Evolutionary conservation across 1,284 basidiomycete species (phyloP).

Genomic region (Pseudozyma sp.): DNA sequence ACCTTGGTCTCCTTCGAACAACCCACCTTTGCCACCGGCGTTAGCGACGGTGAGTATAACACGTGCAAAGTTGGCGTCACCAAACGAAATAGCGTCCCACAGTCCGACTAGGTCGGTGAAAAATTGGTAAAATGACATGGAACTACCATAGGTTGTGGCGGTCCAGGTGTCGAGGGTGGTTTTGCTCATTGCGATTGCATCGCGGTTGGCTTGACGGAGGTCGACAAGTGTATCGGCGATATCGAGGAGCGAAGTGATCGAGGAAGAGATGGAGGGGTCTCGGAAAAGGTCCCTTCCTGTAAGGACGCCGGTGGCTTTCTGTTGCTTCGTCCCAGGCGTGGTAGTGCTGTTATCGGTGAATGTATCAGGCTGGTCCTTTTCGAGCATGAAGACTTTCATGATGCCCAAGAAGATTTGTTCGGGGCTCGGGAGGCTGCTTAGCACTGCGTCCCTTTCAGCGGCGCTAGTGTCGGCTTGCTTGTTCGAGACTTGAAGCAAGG

Average conservation of each 20-base stretch:
- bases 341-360: constrained; percentile 29
- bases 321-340: constrained; percentile 15
- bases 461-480: not conserved
- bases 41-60: constrained; percentile 78
- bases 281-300: constrained; percentile 77
- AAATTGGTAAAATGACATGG: constrained; percentile 82
- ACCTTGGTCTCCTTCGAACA: constrained; percentile 72
- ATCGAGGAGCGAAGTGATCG: constrained; percentile 72
- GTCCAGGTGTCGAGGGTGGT: constrained; percentile 60
- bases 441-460: constrained; percentile 12
- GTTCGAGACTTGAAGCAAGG: constrained; percentile 4
- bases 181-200: constrained; percentile 70
- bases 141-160: constrained; percentile 27
- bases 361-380: constrained; percentile 47
- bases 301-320: constrained; percentile 36
- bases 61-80: constrained; percentile 80
- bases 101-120: constrained; percentile 90
- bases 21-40: constrained; percentile 16
- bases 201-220: constrained; percentile 15
- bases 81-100: constrained; percentile 90
- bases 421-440: constrained; percentile 32
- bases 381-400: constrained; percentile 96
- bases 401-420: constrained; percentile 74
- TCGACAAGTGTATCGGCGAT: constrained; percentile 37
- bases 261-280: constrained; percentile 74